phyloP scores from a whole-genome alignment of 805 yeast species.

The Wickerhamiella sergipiensis region DNA sequence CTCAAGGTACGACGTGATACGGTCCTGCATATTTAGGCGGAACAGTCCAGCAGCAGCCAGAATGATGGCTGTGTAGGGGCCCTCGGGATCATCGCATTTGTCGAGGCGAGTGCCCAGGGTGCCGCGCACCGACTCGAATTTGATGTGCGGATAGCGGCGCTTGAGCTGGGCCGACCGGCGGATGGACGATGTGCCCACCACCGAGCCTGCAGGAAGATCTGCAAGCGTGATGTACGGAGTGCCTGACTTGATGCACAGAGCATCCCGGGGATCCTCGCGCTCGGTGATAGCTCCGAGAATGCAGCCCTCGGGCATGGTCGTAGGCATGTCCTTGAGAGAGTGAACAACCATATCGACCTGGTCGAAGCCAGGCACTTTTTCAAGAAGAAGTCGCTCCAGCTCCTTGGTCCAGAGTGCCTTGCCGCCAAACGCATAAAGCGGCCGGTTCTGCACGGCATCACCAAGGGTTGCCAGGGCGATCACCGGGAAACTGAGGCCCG shows the following conservation, averaged over 20 bases:
- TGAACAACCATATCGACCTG: constrained; percentile 83
- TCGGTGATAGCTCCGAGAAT: constrained; percentile 75
- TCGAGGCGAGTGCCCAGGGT: constrained; percentile 63
- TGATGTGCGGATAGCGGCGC: constrained; percentile 60
- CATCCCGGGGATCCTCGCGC: constrained; percentile 91
- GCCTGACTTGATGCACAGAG: constrained; percentile 57
- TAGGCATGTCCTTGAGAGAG: constrained; percentile 84
- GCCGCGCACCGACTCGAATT: constrained; percentile 79
- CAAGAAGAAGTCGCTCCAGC: constrained; percentile 60
- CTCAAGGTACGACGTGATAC: constrained; percentile 62
- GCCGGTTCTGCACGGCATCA: constrained; percentile 72
- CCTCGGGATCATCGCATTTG: constrained; percentile 62
- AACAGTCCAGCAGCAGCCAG: constrained; percentile 87
- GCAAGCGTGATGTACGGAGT: constrained; percentile 48
- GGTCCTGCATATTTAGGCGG: constrained; percentile 53
- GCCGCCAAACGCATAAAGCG: constrained; percentile 91
- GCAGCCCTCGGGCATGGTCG: constrained; percentile 77
- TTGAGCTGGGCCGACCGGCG: constrained; percentile 85
- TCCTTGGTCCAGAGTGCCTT: constrained; percentile 95
- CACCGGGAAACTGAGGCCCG: constrained; percentile 58
- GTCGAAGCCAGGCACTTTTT: constrained; percentile 45
- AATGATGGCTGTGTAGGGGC: constrained; percentile 58
- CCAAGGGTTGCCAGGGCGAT: constrained; percentile 77
- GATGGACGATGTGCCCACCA: constrained; percentile 90
- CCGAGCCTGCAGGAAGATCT: constrained; percentile 72